Percentiles rank a stretch among this genome's conserved stretches.
These are phyloP conservation scores for Psilocybe tampanensis DNA, from an alignment of 768 basidiomycete genomes.

Conservation along the genomic window DNA sequence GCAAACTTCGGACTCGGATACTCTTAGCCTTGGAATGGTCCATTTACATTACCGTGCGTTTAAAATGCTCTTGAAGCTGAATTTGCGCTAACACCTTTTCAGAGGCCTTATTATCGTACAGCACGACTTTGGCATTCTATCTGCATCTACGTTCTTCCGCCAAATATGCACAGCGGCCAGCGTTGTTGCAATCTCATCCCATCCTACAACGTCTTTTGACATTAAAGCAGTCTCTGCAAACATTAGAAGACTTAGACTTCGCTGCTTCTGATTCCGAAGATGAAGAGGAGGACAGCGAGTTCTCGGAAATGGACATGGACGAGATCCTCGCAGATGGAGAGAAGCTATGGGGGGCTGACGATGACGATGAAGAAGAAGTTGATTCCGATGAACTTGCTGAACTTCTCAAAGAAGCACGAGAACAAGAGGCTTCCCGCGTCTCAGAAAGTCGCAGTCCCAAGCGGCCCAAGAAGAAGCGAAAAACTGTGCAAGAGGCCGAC, in stretches of 20 bases:
- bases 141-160: slow-evolving; percentile 78
- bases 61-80: neutral
- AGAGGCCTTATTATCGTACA: slow-evolving; percentile 88
- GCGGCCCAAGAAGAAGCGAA: slow-evolving; percentile 68
- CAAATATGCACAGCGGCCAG: slow-evolving; percentile 62
- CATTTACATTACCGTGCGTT: slow-evolving; percentile 89
- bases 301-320: slow-evolving; percentile 26
- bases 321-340: slow-evolving; percentile 44
- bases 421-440: slow-evolving; percentile 21
- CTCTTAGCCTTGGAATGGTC: slow-evolving; percentile 67
- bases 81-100: neutral
- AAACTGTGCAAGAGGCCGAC: slow-evolving; percentile 38
- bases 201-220: slow-evolving; percentile 76
- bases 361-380: slow-evolving; percentile 37
- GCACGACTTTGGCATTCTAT: slow-evolving; percentile 91
- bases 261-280: slow-evolving; percentile 49
- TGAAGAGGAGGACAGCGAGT: slow-evolving; percentile 41
- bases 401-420: slow-evolving; percentile 55
- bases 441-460: slow-evolving; percentile 28
- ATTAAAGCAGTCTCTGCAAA: slow-evolving; percentile 80
- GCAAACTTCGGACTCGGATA: slow-evolving; percentile 47
- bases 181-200: slow-evolving; percentile 67
- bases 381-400: slow-evolving; percentile 55
- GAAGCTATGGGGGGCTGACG: slow-evolving; percentile 38
- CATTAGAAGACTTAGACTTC: slow-evolving; percentile 87